Percentiles rank a stretch among this genome's conserved stretches.
Conservation (phyloP, 2,329 filamentous ascomycete species). For the Apiospora kogelbergensis region DNA sequence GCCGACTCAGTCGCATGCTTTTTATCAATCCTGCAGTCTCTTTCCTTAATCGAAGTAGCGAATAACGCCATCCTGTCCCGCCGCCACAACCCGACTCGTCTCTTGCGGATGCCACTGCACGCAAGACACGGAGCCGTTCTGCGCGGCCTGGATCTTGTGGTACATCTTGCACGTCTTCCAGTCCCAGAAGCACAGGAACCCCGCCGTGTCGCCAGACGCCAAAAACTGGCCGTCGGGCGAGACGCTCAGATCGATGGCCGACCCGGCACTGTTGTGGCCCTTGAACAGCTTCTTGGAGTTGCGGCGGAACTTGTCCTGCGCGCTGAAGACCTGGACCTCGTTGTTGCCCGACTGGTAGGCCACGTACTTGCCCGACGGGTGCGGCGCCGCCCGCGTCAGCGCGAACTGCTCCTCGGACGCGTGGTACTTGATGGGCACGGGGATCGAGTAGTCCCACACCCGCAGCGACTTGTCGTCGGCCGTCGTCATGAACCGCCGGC, state of each 20-base stretch:
- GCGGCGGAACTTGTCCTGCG: slow-evolving; percentile 93
- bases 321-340: slow-evolving; percentile 93
- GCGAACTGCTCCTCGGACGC: slow-evolving; percentile 98
- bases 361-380: slow-evolving; percentile 91
- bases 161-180: slow-evolving; percentile 99
- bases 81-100: slow-evolving; percentile 89
- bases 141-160: slow-evolving; percentile 87
- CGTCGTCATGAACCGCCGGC: slow-evolving; percentile 94
- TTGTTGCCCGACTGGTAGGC: slow-evolving; percentile 94
- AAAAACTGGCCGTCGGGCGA: slow-evolving; percentile 92
- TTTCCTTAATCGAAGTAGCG: slow-evolving; percentile 81
- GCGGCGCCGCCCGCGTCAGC: slow-evolving; percentile 80
- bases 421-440: slow-evolving; percentile 97
- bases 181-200: slow-evolving; percentile 95
- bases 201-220: slow-evolving; percentile 80
- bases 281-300: slow-evolving; percentile 97
- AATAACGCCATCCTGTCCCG: slow-evolving; percentile 83
- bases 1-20: no score
- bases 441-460: slow-evolving; percentile 98
- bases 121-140: slow-evolving; percentile 72
- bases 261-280: slow-evolving; percentile 93
- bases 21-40: no score
- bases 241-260: slow-evolving; percentile 85
- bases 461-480: slow-evolving; percentile 95
- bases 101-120: slow-evolving; percentile 98